Evolutionary conservation across 2,329 filamentous ascomycete species (phyloP), one percentile per base, ranked within the genome.

Genomic region (Microcyclospora tardicrescens): DNA sequence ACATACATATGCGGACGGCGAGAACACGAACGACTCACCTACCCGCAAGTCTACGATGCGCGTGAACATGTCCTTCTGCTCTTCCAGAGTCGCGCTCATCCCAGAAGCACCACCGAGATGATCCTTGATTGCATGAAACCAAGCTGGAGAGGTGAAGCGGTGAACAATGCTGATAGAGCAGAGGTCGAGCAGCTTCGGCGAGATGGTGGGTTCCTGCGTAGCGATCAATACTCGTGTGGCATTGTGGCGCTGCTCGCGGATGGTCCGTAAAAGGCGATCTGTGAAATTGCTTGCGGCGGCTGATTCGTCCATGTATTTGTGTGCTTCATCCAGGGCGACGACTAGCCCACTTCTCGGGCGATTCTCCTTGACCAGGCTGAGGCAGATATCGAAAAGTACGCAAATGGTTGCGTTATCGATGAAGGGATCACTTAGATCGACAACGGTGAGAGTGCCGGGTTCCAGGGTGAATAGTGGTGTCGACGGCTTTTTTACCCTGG

Each of bases 181-280:
- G 0, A 89, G 63, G 38, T 84, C 80, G 0, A 89, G 66, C 0
- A 91, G 67, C 12, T 69, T 67, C 0, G 76, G 73, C 0, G 77
- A 79, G 3, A 87, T 68, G 0, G 79, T 84, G 0, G 82, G 83
- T 50, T 89, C 83, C 52, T 91, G 81, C 0, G 82, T 89, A 0
- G 81, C 77, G 27, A 89, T 77, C 32, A 89, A 54, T 4, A 86
- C 66, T 0, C 82, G 70, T 0, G 72, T 67, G 1, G 70, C 81
- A 1, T 77, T 59, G 52, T 89, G 83, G 0, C 81, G 75, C 56
- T 89, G 81, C 13, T 79, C 65, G 0, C 82, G 72, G 46, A 89
- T 79, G 0, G 73, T 71, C 0, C 67, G 64, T 0, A 84, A 62
- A 0, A 87, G 63, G 0, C 67, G 66, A 5, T 79, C 66, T 0